Evolutionary conservation across 75 land plant genomes (phyloP).

Genomic region (Cryptomeria japonica): DNA sequence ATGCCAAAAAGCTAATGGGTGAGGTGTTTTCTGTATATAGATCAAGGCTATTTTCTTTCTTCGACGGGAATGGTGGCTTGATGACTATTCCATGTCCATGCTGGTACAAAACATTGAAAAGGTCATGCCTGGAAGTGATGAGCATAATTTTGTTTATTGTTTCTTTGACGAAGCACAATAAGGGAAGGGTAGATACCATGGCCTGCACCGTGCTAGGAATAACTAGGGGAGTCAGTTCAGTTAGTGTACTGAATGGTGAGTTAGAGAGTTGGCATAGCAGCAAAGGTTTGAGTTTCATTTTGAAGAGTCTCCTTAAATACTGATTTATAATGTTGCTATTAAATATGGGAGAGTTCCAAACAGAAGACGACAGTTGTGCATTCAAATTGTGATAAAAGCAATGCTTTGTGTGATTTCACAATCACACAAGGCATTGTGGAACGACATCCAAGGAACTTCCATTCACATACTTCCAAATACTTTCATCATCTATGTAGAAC

Average conservation of each 20-base stretch:
- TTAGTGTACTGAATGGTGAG: not conserved
- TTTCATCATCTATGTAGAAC: not conserved
- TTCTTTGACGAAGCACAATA: not conserved
- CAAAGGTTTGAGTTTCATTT: not conserved
- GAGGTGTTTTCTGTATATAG: not conserved
- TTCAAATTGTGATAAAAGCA: not conserved
- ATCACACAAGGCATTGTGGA: not conserved
- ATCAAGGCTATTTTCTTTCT: too few species aligned
- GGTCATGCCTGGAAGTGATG: not conserved
- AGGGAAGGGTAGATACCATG: not conserved
- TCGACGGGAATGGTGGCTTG: not conserved
- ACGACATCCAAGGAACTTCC: not conserved
- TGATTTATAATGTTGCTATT: not conserved
- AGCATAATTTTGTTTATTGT: not conserved
- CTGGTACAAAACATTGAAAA: not conserved
- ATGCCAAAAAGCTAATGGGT: not conserved
- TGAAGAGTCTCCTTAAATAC: not conserved
- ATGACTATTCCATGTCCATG: not conserved
- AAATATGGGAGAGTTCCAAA: not conserved
- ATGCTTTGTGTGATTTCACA: not conserved
- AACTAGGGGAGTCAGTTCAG: not conserved
- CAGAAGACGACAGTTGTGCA: not conserved
- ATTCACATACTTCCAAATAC: not conserved
- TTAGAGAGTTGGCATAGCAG: not conserved
- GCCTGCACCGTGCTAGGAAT: not conserved